A percentile compares a stretch with the other conserved stretches of the same genome.
Evolutionary conservation across 2,329 filamentous ascomycete species (phyloP).

Genomic region (Akanthomyces muscarius): DNA sequence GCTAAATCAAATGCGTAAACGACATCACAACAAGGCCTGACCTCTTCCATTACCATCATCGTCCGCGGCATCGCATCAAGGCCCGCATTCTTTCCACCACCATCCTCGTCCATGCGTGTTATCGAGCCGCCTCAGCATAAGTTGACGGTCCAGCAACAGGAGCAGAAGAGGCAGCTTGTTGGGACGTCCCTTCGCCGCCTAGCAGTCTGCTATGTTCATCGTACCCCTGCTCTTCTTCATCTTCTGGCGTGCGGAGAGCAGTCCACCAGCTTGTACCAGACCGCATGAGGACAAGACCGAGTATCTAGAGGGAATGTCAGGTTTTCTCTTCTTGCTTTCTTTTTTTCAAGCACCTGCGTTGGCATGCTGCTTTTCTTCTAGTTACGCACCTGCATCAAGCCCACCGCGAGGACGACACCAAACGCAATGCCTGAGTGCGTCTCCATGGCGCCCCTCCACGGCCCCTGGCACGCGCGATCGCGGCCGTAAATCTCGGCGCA

Average conservation of each 20-base stretch:
- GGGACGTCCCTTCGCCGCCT: background rate
- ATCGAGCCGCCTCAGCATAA: slow-evolving; percentile 7
- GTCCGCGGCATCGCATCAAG: too few relatives aligned
- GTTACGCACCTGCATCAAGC: slow-evolving; percentile 50
- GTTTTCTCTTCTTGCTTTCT: too few relatives aligned
- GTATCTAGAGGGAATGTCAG: slow-evolving; percentile 23
- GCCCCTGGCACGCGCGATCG: slow-evolving; percentile 43
- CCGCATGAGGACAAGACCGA: slow-evolving; percentile 30
- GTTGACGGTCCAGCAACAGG: slow-evolving; percentile 6
- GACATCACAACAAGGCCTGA: too few relatives aligned
- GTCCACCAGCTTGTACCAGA: slow-evolving; percentile 31
- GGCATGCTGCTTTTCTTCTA: background rate
- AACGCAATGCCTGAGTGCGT: slow-evolving; percentile 52
- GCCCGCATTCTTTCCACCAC: background rate
- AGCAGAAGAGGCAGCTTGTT: background rate
- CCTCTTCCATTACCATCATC: background rate
- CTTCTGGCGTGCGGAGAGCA: slow-evolving; percentile 22
- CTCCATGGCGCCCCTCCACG: slow-evolving; percentile 55
- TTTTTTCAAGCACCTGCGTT: slow-evolving; percentile 42
- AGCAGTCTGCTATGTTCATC: slow-evolving; percentile 7
- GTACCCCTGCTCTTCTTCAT: background rate
- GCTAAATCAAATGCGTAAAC: background rate
- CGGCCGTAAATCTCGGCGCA: slow-evolving; percentile 48
- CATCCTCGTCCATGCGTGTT: background rate
- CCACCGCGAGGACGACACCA: slow-evolving; percentile 48